Conservation (phyloP, 2,329 filamentous ascomycete genomes). For the Alternaria sp. region DNA sequence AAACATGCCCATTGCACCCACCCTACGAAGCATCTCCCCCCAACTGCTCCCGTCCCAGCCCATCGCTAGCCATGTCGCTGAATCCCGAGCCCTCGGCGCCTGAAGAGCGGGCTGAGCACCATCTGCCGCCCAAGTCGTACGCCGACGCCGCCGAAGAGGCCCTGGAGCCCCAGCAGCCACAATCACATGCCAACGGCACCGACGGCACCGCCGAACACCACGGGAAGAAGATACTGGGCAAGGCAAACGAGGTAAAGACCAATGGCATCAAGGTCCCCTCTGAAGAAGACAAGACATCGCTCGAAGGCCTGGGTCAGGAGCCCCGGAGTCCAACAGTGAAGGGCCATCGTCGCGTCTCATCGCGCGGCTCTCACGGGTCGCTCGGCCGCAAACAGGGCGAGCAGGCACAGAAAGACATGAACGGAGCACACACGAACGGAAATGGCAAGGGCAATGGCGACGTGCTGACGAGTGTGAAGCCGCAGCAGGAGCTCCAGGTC, state of each 20-base stretch:
- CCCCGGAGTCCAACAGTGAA: slow-evolving; percentile 41
- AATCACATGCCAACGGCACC: slow-evolving; percentile 30
- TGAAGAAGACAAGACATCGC: slow-evolving; percentile 21
- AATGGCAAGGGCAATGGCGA: slow-evolving; percentile 54
- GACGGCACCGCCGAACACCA: slow-evolving; percentile 21
- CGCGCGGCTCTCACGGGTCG: slow-evolving; percentile 40
- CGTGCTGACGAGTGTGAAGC: slow-evolving; percentile 54
- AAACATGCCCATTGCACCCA: slow-evolving; percentile 8
- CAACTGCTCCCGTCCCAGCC: slow-evolving; percentile 1
- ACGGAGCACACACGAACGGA: slow-evolving; percentile 49
- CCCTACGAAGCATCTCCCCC: slow-evolving; percentile 3
- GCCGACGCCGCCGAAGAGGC: slow-evolving; percentile 50
- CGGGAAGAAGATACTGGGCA: slow-evolving; percentile 6
- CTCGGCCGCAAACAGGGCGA: slow-evolving; percentile 38
- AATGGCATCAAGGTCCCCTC: slow-evolving; percentile 20
- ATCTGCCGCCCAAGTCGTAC: slow-evolving; percentile 53
- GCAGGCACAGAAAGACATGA: slow-evolving; percentile 40
- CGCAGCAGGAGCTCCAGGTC: slow-evolving; percentile 45
- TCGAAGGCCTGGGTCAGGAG: slow-evolving; percentile 43
- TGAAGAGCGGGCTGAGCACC: slow-evolving; percentile 46
- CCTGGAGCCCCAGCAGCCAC: slow-evolving; percentile 29
- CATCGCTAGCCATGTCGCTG: slow-evolving; percentile 46
- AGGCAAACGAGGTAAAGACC: slow-evolving; percentile 16
- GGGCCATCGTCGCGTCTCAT: slow-evolving; percentile 37
- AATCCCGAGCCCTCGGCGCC: slow-evolving; percentile 51